Conservation (phyloP, 1,284 basidiomycete species). For the Boletus mariae region DNA sequence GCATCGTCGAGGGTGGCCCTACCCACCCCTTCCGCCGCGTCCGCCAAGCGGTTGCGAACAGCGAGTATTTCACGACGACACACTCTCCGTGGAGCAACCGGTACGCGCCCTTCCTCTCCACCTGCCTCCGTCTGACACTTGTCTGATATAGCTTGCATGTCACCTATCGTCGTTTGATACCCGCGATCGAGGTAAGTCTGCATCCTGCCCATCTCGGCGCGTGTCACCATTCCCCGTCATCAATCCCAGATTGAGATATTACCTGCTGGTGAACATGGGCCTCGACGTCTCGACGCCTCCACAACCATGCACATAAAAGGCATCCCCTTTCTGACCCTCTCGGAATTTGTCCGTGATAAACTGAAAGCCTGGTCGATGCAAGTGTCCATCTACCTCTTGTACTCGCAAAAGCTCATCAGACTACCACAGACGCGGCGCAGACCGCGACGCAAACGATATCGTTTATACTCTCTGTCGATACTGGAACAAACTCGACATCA, state of each 20-base stretch:
- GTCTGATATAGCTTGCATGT: constrained; percentile 44
- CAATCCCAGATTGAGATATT: constrained; percentile 68
- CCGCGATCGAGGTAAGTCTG: constrained; percentile 37
- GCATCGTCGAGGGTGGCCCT: constrained; percentile 52
- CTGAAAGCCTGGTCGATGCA: constrained; percentile 75
- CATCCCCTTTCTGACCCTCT: constrained; percentile 71
- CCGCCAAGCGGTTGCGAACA: constrained; percentile 47
- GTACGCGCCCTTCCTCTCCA: constrained; percentile 33
- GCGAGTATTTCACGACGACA: constrained; percentile 40
- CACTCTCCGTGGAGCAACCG: constrained; percentile 55
- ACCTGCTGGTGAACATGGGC: constrained; percentile 74
- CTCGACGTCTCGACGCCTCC: constrained; percentile 61
- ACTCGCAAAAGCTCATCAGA: constrained; percentile 4
- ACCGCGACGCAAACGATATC: constrained; percentile 71
- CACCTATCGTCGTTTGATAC: constrained; percentile 51
- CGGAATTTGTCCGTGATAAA: constrained; percentile 77
- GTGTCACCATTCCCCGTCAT: background rate
- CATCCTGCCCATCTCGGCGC: constrained; percentile 23
- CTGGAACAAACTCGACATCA: constrained; percentile 76
- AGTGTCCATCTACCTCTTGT: constrained; percentile 23
- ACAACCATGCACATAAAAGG: constrained; percentile 64
- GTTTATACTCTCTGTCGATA: constrained; percentile 61
- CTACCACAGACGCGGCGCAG: constrained; percentile 51
- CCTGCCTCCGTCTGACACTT: constrained; percentile 9
- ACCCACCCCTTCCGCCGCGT: constrained; percentile 54